Evolutionary conservation across 2,329 filamentous ascomycete species (phyloP), one percentile per base, ranked within the genome.

Genomic region (Alternaria brassicae): DNA sequence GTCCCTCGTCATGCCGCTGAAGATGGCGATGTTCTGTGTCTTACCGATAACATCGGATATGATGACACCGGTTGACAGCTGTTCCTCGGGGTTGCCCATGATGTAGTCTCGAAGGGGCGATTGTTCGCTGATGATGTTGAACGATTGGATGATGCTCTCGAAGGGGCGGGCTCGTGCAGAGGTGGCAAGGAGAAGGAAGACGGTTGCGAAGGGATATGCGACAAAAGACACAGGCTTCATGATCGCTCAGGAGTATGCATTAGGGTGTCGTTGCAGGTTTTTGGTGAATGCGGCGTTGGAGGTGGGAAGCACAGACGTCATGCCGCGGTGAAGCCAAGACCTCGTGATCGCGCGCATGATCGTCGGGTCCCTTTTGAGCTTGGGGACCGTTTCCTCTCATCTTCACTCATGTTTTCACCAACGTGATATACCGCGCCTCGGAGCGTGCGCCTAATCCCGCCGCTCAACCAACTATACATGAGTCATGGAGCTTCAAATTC

Each of bases 1-100:
- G 72, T 94, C 89, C 59, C 93, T 88, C 5, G 90, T 89, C 71
- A 96, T 88, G 40, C 88, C 88, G 28, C 92, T 90, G 79, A 97
- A 98, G 67, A 93, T 89, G 64, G 92, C 93, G 74, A 97, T 91
- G 61, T 61, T 86, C 68, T 91, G 88, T 55, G 92, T 88, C 66
- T 89, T 89, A 37, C 91, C 90, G 65, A 97, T 88, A 32, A 97
- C 89, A 78, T 98, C 94, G 40, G 90, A 91, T 56, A 98, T 86
- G 61, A 92, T 87, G 30, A 94, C 85, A 28, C 74, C 76, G 8
- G 73, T 71, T 0, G 72, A 73, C 7, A 73, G 69, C 25, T 75
- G 73, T 37, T 62, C 70, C 8, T 71, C 54, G 7, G 71, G 67
- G 21, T 71, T 64, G 59, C 59, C 52, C 76, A 78, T 77, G 47